Evolutionary conservation across 495 filamentous ascomycete genomes (phyloP), one percentile per base, ranked within the genome.

Genomic region (Talaromyces borbonicus): DNA sequence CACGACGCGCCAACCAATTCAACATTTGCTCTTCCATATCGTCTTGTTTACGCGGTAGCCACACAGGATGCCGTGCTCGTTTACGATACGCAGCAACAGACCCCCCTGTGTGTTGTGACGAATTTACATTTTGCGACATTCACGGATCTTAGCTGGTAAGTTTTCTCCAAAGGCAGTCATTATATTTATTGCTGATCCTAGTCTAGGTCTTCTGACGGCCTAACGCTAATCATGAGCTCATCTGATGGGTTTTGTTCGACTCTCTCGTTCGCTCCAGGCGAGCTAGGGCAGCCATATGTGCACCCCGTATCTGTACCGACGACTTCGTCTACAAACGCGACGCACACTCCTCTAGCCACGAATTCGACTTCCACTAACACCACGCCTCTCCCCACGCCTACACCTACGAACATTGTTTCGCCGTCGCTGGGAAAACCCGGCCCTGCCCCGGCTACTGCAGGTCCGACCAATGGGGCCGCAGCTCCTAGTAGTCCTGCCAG

Each of bases 241-340:
- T 95, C 93, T 0, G 93, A 99, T 57, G 93, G 93, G 0, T 99
- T 96, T 65, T 97, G 93, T 57, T 99, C 93, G 0, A 81, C 85
- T 0, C 70, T 99, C 18, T 79, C 87, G 0, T 99, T 99, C 59
- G 60, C 75, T 5, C 70, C 83, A 4, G 86, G 85, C 15, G 93
- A 99, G 57, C 68, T 99, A 5, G 93, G 93, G n/a, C 80, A 90
- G 52, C 60, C 77, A 11, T 95, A 95, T 60, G 73, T 78, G 35
- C 68, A 74, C 30, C 58, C 57, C 12, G 52, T n/a, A n/a, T n/a
- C n/a, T n/a, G n/a, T n/a, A n/a, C n/a, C n/a, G n/a, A n/a, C n/a
- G n/a, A n/a, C 50, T 25, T 61, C 71, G 3, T 56, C 67, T 29
- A 62, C 60, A 8, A 60, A 65, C 27, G 59, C 78, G 8, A 22